A percentile compares a stretch with the other conserved stretches of the same genome.
These are phyloP conservation scores for Malassezia cuniculi DNA, from an alignment of 1,284 basidiomycete genomes.

Conservation along the genomic window DNA sequence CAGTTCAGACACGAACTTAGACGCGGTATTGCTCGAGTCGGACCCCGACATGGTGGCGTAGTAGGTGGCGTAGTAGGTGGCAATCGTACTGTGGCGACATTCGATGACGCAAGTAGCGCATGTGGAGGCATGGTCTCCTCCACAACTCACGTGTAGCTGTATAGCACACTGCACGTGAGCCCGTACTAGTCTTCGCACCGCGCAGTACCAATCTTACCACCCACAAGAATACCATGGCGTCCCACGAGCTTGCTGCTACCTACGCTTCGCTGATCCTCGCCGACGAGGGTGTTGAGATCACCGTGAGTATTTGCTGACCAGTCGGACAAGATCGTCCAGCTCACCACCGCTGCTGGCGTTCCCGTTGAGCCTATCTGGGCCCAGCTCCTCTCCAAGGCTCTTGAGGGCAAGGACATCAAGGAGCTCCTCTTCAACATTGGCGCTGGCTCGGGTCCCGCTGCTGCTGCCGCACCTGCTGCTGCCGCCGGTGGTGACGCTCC, in stretches of 20 bases:
- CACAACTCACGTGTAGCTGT: too few relatives aligned
- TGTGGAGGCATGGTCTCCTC: too few relatives aligned
- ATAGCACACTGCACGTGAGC: too few relatives aligned
- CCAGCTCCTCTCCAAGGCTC: conserved; percentile 83
- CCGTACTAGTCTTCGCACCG: too few relatives aligned
- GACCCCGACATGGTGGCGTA: too few relatives aligned
- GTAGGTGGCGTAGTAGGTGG: too few relatives aligned
- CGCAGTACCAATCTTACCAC: not conserved
- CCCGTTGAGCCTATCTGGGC: conserved; percentile 98
- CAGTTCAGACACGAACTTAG: conserved; percentile 46
- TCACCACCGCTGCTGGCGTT: conserved; percentile 68
- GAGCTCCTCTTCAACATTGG: conserved; percentile 84
- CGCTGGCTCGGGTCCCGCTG: conserved; percentile 56
- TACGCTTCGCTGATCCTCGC: conserved; percentile 75
- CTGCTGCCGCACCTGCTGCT: conserved; percentile 49
- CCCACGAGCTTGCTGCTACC: conserved; percentile 47
- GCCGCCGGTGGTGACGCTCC: conserved; percentile 55
- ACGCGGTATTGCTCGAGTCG: conserved; percentile 18
- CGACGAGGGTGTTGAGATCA: conserved; percentile 75
- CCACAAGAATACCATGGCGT: conserved; percentile 5
- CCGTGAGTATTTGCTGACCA: conserved; percentile 53
- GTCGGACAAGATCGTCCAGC: conserved; percentile 73
- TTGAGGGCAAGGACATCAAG: conserved; percentile 95
- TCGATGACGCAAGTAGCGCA: too few relatives aligned
- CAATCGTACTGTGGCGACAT: too few relatives aligned